phyloP scores from a whole-genome alignment of 345 rosid species.

The Mangifera indica region DNA sequence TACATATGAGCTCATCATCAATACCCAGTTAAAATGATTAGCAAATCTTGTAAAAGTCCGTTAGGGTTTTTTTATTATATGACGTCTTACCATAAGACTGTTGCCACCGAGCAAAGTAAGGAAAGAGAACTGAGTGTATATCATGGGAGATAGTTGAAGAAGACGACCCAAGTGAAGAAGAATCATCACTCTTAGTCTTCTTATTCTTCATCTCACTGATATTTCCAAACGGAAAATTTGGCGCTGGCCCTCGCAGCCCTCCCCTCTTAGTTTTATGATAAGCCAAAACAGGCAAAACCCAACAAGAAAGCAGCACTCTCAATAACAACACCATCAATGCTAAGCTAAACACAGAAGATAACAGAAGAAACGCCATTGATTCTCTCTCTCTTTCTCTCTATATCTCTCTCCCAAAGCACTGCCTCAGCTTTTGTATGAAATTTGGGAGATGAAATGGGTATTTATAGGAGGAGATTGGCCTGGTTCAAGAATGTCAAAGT shows the following conservation, averaged over 20 bases:
- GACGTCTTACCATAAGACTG: conserved; percentile 60
- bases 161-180: conserved; percentile 31
- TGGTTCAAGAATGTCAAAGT: conserved; percentile 22
- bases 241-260: conserved; percentile 79
- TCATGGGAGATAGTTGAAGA: conserved; percentile 50
- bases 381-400: conserved; percentile 14
- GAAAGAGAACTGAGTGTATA: conserved; percentile 75
- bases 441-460: conserved; percentile 19
- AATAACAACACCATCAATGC: conserved; percentile 23
- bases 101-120: conserved; percentile 84
- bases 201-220: conserved; percentile 58
- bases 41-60: neutral
- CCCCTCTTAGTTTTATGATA: conserved; percentile 52
- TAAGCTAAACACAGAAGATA: conserved; percentile 13
- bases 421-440: neutral
- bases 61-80: neutral
- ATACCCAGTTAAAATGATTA: too few species aligned
- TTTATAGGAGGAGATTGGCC: conserved; percentile 34
- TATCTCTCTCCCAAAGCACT: neutral
- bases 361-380: conserved; percentile 24
- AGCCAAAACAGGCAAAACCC: conserved; percentile 58
- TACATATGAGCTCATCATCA: neutral
- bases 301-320: conserved; percentile 49
- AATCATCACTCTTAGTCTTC: neutral
- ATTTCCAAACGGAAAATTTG: conserved; percentile 81